These are phyloP conservation scores for Wickerhamiella domercqiae DNA, from an alignment of 805 yeast genomes.

Conservation along the genomic window DNA sequence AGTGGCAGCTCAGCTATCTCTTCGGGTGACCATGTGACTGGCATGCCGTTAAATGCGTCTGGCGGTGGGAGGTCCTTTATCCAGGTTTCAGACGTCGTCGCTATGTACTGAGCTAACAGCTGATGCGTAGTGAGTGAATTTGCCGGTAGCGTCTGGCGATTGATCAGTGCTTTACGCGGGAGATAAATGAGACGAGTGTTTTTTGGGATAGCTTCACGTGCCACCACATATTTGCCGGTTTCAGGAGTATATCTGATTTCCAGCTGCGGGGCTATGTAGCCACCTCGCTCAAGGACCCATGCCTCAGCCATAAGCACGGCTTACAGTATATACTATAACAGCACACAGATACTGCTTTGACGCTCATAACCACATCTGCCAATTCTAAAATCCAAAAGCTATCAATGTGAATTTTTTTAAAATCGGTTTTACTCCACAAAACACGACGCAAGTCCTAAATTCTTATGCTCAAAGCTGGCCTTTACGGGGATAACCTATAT, in stretches of 20 bases:
- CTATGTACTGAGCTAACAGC: constrained; percentile 10
- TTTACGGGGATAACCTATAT: too few relatives aligned
- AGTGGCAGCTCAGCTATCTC: constrained; percentile 14
- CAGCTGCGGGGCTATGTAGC: constrained; percentile 13
- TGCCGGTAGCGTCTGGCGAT: constrained; percentile 5
- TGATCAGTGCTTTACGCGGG: constrained; percentile 13
- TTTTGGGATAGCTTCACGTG: constrained; percentile 25
- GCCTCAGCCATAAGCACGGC: neutral
- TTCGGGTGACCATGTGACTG: constrained; percentile 42
- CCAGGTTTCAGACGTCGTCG: constrained; percentile 23
- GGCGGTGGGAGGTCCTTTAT: constrained; percentile 42
- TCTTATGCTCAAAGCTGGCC: too few relatives aligned
- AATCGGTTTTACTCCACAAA: too few relatives aligned
- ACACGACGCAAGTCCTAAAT: too few relatives aligned
- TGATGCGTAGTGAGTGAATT: constrained; percentile 9
- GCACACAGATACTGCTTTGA: too few relatives aligned
- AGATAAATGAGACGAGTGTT: constrained; percentile 11
- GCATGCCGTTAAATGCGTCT: constrained; percentile 39
- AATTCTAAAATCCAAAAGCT: too few relatives aligned
- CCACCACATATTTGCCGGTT: constrained; percentile 53
- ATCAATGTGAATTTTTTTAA: too few relatives aligned
- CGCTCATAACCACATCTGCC: too few relatives aligned
- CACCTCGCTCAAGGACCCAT: constrained; percentile 4
- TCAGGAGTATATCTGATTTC: constrained; percentile 28
- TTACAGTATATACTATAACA: too few relatives aligned